Evolutionary conservation across 208 protist genomes (phyloP).

Genomic region (Leishmania tarentolae): DNA sequence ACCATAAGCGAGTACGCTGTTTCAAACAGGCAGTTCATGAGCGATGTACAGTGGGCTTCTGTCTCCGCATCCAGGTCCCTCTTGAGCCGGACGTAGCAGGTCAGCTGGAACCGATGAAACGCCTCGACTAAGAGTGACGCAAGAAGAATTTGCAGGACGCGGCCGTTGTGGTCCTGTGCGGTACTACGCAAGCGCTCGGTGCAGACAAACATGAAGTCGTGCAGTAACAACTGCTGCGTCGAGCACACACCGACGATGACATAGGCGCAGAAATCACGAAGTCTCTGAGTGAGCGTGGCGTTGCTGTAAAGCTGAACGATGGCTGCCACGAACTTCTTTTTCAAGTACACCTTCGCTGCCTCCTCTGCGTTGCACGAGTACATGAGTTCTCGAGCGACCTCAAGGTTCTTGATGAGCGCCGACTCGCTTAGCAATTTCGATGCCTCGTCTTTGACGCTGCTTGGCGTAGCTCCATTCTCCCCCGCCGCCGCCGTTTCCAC

Average conservation of each 20-base stretch:
- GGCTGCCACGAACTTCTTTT: slow-evolving; percentile 10
- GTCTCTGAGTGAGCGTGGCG: slow-evolving; percentile 25
- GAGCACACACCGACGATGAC: slow-evolving; percentile 29
- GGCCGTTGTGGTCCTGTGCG: slow-evolving; percentile 12
- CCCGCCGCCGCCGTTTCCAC: not conserved
- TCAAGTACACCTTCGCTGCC: slow-evolving; percentile 10
- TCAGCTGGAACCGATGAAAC: slow-evolving; percentile 39
- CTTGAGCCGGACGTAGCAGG: slow-evolving; percentile 11
- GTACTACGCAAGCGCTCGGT: slow-evolving; percentile 6
- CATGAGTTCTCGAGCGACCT: slow-evolving; percentile 39
- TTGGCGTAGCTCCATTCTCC: not conserved
- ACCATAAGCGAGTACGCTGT: slow-evolving; percentile 6
- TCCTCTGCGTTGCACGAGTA: slow-evolving; percentile 31
- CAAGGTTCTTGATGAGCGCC: slow-evolving; percentile 49
- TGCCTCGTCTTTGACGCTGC: slow-evolving; percentile 8
- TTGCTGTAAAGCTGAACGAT: slow-evolving; percentile 25
- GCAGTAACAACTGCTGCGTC: slow-evolving; percentile 13
- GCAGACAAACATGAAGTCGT: slow-evolving; percentile 15
- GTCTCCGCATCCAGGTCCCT: slow-evolving; percentile 12
- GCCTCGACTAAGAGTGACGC: slow-evolving; percentile 34
- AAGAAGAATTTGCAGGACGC: slow-evolving; percentile 28
- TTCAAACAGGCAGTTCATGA: slow-evolving; percentile 28
- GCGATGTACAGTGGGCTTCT: slow-evolving; percentile 19
- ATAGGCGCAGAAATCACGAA: slow-evolving; percentile 30
- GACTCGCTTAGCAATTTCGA: slow-evolving; percentile 53